These are phyloP conservation scores for Aspergillus fijiensis DNA, from an alignment of 2,329 filamentous ascomycete genomes.

Conservation along the genomic window DNA sequence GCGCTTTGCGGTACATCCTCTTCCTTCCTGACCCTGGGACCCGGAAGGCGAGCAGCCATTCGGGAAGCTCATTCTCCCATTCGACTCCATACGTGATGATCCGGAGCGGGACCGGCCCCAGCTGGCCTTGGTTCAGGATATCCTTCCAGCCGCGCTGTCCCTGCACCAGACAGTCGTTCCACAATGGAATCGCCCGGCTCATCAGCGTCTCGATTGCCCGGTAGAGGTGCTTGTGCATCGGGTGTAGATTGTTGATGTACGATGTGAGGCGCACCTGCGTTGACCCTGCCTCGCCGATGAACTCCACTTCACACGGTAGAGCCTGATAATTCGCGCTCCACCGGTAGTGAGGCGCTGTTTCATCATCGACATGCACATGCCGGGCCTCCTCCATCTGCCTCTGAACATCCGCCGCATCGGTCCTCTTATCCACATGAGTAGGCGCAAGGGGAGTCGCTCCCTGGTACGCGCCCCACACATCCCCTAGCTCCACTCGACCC, in stretches of 20 bases:
- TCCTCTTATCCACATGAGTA: not conserved
- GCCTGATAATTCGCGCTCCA: not conserved
- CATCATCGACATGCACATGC: not conserved
- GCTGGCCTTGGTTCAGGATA: not conserved
- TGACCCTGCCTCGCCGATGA: not conserved
- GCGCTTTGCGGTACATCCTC: not conserved
- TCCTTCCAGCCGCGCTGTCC: not conserved
- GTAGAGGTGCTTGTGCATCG: not conserved
- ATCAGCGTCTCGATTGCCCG: not conserved
- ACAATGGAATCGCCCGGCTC: not conserved
- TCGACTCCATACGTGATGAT: not conserved
- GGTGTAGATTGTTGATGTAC: constrained; percentile 1
- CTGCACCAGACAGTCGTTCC: not conserved
- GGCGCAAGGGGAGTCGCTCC: not conserved
- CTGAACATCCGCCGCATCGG: not conserved
- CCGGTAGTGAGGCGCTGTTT: not conserved
- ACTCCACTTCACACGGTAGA: constrained; percentile 1
- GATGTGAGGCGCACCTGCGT: constrained; percentile 1
- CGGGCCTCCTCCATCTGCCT: not conserved
- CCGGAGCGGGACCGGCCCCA: not conserved
- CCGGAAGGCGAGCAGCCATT: not conserved
- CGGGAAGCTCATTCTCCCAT: not conserved
- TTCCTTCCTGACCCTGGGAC: not conserved
- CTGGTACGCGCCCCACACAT: not conserved
- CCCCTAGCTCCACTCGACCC: not conserved